These are phyloP conservation scores for Ruellia speciosa DNA, from an alignment of 305 asterid genomes.

Conservation along the genomic window DNA sequence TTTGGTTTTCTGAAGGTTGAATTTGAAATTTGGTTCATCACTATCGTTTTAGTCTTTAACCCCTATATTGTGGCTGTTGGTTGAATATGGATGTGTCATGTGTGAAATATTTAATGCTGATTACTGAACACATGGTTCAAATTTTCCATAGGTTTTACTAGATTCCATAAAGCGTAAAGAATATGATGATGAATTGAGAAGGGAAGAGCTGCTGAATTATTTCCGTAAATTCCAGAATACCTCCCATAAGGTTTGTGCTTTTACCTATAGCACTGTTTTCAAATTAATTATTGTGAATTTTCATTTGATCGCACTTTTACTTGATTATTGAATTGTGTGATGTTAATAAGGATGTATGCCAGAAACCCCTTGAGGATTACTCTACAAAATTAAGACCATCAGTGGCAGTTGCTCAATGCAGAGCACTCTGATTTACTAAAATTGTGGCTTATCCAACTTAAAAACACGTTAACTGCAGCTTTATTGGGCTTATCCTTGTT, in stretches of 20 bases:
- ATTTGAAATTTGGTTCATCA: too few relatives aligned
- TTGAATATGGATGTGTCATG: constrained; percentile 1
- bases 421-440: background rate
- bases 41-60: too few relatives aligned
- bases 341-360: too few relatives aligned
- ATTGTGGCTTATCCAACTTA: constrained; percentile 3
- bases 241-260: constrained; percentile 55
- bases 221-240: constrained; percentile 64
- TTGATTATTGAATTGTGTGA: background rate
- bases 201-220: constrained; percentile 80
- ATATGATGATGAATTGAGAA: constrained; percentile 82
- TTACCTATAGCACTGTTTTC: constrained; percentile 14
- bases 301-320: constrained; percentile 1
- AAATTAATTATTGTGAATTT: background rate
- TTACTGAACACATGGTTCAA: constrained; percentile 20
- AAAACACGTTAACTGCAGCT: background rate
- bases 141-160: constrained; percentile 54
- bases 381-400: background rate
- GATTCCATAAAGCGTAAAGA: constrained; percentile 74
- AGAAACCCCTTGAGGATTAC: constrained; percentile 1
- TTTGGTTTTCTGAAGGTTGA: too few relatives aligned
- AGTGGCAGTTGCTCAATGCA: background rate
- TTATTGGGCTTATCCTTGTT: constrained; percentile 12
- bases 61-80: background rate
- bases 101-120: constrained; percentile 8